Conservation (phyloP, 192 early-diverging fungal species). For the Coemansia sp. region DNA sequence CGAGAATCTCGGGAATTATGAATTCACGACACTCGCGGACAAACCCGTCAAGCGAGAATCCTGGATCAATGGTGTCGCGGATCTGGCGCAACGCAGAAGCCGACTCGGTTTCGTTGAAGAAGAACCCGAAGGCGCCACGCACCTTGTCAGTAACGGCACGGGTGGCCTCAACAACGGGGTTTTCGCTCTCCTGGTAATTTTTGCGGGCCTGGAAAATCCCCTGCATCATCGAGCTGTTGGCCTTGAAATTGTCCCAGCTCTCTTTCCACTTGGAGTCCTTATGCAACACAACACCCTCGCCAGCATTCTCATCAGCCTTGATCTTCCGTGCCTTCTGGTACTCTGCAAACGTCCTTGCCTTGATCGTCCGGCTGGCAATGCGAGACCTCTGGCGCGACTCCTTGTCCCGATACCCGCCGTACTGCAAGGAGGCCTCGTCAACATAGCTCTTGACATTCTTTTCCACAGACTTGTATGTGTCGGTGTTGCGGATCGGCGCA, state of each 20-base stretch:
- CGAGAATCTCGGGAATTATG: constrained; percentile 94
- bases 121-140: constrained; percentile 72
- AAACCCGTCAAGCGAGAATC: constrained; percentile 83
- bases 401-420: constrained; percentile 76
- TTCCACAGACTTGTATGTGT: constrained; percentile 63
- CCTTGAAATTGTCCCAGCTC: constrained; percentile 92
- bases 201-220: constrained; percentile 76
- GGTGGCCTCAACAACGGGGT: constrained; percentile 74
- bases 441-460: constrained; percentile 69
- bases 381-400: constrained; percentile 60
- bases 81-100: constrained; percentile 85
- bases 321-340: constrained; percentile 47
- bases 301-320: constrained; percentile 61
- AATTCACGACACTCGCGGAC: constrained; percentile 89
- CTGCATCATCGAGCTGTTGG: constrained; percentile 82
- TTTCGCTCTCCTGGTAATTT: constrained; percentile 87
- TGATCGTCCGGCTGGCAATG: constrained; percentile 41
- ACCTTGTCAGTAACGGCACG: constrained; percentile 76
- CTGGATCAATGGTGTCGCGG: constrained; percentile 76
- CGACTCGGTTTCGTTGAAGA: constrained; percentile 93
- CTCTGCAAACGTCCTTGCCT: constrained; percentile 54
- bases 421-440: constrained; percentile 68
- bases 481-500: constrained; percentile 68
- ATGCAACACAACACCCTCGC: constrained; percentile 78
- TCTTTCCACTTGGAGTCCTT: constrained; percentile 85